These are phyloP conservation scores for Cercospora sp. DNA, from an alignment of 2,329 filamentous ascomycete species.

Conservation along the genomic window DNA sequence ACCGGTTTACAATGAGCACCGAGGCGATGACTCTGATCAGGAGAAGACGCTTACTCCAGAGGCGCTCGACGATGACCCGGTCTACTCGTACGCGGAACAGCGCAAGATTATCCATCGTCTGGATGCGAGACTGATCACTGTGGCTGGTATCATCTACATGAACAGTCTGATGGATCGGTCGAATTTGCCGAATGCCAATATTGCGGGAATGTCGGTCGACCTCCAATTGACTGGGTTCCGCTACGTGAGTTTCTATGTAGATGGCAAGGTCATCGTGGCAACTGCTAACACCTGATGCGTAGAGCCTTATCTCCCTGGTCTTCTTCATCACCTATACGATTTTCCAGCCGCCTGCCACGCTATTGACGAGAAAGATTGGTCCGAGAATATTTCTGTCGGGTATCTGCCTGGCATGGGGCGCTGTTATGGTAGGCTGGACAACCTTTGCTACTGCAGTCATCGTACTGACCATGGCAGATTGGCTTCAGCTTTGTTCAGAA, in stretches of 20 bases:
- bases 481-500: not conserved
- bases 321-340: constrained; percentile 43
- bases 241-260: not conserved
- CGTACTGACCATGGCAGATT: not conserved
- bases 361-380: constrained; percentile 33
- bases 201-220: constrained; percentile 26
- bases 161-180: not conserved
- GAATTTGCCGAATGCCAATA: constrained; percentile 33
- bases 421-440: not conserved
- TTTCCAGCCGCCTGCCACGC: constrained; percentile 39
- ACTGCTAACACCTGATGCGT: not conserved
- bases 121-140: not conserved
- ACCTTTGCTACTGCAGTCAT: not conserved
- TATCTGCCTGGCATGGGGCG: not conserved
- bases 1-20: not conserved
- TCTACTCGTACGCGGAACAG: not conserved
- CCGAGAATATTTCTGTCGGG: constrained; percentile 32
- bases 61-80: not conserved
- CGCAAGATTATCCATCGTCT: constrained; percentile 7
- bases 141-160: constrained; percentile 7
- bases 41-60: not conserved
- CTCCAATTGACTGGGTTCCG: constrained; percentile 5
- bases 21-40: not conserved
- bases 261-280: not conserved
- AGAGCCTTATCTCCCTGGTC: constrained; percentile 15